Percentiles rank a stretch among this genome's conserved stretches.
Evolutionary conservation across 2,329 filamentous ascomycete species (phyloP).

Genomic region (Botrytis porri): DNA sequence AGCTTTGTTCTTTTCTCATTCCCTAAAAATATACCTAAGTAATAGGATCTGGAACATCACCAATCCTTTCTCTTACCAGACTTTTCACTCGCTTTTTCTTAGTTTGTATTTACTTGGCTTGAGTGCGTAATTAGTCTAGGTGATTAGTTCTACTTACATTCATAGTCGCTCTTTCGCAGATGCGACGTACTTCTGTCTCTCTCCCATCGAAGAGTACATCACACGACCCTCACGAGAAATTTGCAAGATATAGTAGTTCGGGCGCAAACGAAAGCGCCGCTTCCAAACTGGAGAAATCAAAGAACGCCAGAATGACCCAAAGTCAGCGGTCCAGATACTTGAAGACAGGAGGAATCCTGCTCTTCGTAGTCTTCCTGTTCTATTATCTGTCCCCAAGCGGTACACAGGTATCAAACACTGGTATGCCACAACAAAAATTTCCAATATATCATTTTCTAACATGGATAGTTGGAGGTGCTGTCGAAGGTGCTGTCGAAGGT

Average conservation of each 20-base stretch:
- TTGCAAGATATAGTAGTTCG: conserved; percentile 54
- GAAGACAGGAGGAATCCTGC: conserved; percentile 61
- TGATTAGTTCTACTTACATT: conserved; percentile 20
- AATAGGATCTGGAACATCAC: conserved; percentile 9
- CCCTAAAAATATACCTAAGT: not conserved
- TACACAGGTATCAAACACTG: conserved; percentile 36
- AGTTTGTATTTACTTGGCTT: conserved; percentile 13
- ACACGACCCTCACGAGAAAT: conserved; percentile 64
- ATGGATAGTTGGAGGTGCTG: conserved; percentile 26
- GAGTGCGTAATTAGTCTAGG: conserved; percentile 10
- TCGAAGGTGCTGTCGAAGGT: conserved; percentile 20
- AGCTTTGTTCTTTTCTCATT: not conserved
- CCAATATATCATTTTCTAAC: conserved; percentile 9
- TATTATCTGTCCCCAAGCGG: conserved; percentile 62
- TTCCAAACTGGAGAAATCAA: conserved; percentile 53
- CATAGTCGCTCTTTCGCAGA: conserved; percentile 38
- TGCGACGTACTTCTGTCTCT: conserved; percentile 65
- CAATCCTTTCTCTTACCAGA: conserved; percentile 6
- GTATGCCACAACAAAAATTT: conserved; percentile 20
- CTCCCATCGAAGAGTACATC: conserved; percentile 58
- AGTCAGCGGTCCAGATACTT: conserved; percentile 63
- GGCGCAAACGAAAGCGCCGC: conserved; percentile 41
- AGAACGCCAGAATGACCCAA: conserved; percentile 59
- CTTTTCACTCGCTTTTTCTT: conserved; percentile 20
- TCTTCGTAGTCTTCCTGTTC: conserved; percentile 58